Conservation (phyloP, 2,329 filamentous ascomycete species). For the Hortaea werneckii region DNA sequence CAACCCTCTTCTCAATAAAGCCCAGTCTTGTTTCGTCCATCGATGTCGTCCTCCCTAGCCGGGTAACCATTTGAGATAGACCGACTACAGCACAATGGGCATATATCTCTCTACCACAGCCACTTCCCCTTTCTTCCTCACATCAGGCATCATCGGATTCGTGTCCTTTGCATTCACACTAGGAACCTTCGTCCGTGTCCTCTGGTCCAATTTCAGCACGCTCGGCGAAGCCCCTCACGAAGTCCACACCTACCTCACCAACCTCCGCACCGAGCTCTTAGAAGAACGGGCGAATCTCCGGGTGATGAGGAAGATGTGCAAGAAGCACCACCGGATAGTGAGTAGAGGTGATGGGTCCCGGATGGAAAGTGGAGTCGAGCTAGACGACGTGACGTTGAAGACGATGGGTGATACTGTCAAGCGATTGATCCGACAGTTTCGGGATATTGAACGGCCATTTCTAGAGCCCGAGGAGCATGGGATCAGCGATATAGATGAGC, state of each 20-base stretch:
- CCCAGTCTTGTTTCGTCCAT: no score
- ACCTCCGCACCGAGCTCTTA: slow-evolving; percentile 30
- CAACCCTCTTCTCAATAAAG: no score
- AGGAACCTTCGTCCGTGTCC: slow-evolving; percentile 32
- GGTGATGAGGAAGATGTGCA: slow-evolving; percentile 14
- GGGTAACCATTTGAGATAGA: no score
- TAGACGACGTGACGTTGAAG: slow-evolving; percentile 27
- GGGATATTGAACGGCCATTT: slow-evolving; percentile 30
- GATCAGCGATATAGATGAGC: slow-evolving; percentile 11
- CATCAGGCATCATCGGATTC: slow-evolving; percentile 30
- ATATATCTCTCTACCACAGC: slow-evolving; percentile 20
- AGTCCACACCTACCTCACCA: slow-evolving; percentile 31
- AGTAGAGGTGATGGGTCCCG: slow-evolving; percentile 8
- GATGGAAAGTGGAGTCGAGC: slow-evolving; percentile 15
- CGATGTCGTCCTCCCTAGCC: no score
- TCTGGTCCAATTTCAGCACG: slow-evolving; percentile 32
- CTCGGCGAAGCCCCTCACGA: slow-evolving; percentile 27
- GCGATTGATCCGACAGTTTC: slow-evolving; percentile 28
- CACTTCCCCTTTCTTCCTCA: slow-evolving; percentile 25
- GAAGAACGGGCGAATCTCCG: slow-evolving; percentile 31
- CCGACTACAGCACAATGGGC: slow-evolving; percentile 16
- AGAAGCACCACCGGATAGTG: slow-evolving; percentile 7
- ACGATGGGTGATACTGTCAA: slow-evolving; percentile 28
- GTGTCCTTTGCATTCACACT: slow-evolving; percentile 35
- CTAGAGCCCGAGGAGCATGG: slow-evolving; percentile 19